A percentile compares a stretch with the other conserved stretches of the same genome.
phyloP scores from a whole-genome alignment of 495 filamentous ascomycete genomes.

The Penicillium crystallinum region DNA sequence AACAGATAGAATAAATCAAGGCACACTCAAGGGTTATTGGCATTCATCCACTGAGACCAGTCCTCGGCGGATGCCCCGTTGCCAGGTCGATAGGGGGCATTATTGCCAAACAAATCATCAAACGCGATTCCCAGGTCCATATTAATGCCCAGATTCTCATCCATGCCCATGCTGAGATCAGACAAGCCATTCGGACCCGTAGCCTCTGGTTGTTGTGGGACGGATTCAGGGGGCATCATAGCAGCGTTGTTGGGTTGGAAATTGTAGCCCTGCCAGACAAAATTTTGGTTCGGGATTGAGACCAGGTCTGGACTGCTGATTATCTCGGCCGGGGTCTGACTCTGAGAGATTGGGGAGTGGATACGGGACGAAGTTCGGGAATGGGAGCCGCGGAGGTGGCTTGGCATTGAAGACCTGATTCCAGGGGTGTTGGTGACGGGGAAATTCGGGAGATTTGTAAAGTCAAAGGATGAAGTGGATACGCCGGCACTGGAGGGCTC shows the following conservation, averaged over 20 bases:
- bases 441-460: constrained; percentile 27
- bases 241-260: constrained; percentile 26
- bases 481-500: constrained; percentile 15
- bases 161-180: constrained; percentile 28
- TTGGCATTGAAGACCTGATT: constrained; percentile 27
- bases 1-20: not conserved
- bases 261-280: constrained; percentile 42
- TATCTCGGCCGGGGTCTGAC: constrained; percentile 29
- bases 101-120: constrained; percentile 42
- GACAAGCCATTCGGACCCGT: constrained; percentile 16
- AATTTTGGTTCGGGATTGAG: constrained; percentile 43
- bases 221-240: constrained; percentile 14
- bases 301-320: constrained; percentile 43
- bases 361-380: constrained; percentile 26
- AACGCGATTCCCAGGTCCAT: constrained; percentile 37
- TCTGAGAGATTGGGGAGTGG: constrained; percentile 33
- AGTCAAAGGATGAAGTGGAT: constrained; percentile 27
- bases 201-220: constrained; percentile 17
- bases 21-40: constrained; percentile 3
- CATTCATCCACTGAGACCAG: constrained; percentile 44
- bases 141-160: constrained; percentile 29
- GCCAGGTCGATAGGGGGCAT: constrained; percentile 17
- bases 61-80: constrained; percentile 30
- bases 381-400: constrained; percentile 20
- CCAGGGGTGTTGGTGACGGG: constrained; percentile 13